These are phyloP conservation scores for Rhizopus stolonifer DNA, from an alignment of 371 early-diverging fungal species.

Conservation along the genomic window DNA sequence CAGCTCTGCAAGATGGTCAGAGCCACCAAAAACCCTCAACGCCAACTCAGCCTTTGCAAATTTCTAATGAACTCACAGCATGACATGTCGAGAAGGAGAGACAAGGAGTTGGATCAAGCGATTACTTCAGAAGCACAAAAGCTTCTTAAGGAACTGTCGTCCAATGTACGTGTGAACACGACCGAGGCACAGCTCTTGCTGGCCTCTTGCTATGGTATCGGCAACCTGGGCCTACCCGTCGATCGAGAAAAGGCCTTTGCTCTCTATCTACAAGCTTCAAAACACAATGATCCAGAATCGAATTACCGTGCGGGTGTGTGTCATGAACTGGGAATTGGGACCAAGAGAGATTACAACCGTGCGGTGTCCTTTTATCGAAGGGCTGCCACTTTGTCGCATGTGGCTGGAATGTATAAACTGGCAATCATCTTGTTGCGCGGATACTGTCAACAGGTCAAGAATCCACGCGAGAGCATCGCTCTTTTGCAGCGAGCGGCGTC, in stretches of 20 bases:
- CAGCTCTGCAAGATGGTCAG: slow-evolving; percentile 15
- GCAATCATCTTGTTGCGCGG: slow-evolving; percentile 86
- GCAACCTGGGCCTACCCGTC: slow-evolving; percentile 66
- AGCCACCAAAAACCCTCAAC: slow-evolving; percentile 7
- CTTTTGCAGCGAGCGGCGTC: slow-evolving; percentile 91
- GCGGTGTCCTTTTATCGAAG: slow-evolving; percentile 91
- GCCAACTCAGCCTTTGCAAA: slow-evolving; percentile 20
- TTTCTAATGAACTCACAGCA: slow-evolving; percentile 18
- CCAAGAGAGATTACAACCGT: slow-evolving; percentile 70
- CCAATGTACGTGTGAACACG: slow-evolving; percentile 45
- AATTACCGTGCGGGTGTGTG: slow-evolving; percentile 93
- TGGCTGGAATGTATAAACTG: slow-evolving; percentile 93
- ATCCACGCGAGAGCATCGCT: slow-evolving; percentile 87
- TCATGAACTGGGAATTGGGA: slow-evolving; percentile 93
- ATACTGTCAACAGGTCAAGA: slow-evolving; percentile 61
- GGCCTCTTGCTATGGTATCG: slow-evolving; percentile 82
- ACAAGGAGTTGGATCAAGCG: slow-evolving; percentile 49
- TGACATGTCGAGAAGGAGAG: slow-evolving; percentile 17
- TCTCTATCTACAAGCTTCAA: slow-evolving; percentile 87
- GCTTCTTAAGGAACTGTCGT: slow-evolving; percentile 67
- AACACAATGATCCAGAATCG: slow-evolving; percentile 85
- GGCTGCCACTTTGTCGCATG: slow-evolving; percentile 88
- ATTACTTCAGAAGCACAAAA: slow-evolving; percentile 70
- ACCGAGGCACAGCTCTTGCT: slow-evolving; percentile 89
- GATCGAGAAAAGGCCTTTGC: slow-evolving; percentile 88